These are phyloP conservation scores for Elaphomyces granulatus DNA, from an alignment of 495 filamentous ascomycete genomes.

Conservation along the genomic window DNA sequence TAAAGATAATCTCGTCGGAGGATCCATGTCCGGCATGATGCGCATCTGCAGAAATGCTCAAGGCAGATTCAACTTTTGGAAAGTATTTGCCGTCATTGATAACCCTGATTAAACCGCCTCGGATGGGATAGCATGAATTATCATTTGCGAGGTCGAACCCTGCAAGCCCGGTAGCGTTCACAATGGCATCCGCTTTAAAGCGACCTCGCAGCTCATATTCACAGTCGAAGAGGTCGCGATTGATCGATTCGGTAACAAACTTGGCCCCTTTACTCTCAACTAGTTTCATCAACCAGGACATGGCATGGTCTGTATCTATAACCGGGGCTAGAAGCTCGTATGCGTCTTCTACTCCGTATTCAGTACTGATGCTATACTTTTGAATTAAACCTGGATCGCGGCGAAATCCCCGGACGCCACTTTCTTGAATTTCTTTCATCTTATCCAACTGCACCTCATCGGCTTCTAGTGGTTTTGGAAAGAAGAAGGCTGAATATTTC, in stretches of 20 bases:
- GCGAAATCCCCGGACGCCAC: conserved; percentile 24
- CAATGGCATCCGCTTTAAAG: conserved; percentile 30
- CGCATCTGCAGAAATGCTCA: conserved; percentile 27
- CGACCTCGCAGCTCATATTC: conserved; percentile 22
- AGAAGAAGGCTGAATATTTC: conserved; percentile 27
- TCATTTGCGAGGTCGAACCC: conserved; percentile 23
- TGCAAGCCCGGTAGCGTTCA: conserved; percentile 34
- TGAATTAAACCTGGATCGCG: conserved; percentile 22
- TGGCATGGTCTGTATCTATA: conserved; percentile 37
- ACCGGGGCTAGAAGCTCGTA: conserved; percentile 33
- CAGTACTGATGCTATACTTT: conserved; percentile 21
- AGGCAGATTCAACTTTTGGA: conserved; percentile 29
- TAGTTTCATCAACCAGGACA: conserved; percentile 29
- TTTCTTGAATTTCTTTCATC: conserved; percentile 13
- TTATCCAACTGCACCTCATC: conserved; percentile 20
- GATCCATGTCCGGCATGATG: neutral
- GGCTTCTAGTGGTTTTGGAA: conserved; percentile 20
- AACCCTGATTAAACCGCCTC: conserved; percentile 34
- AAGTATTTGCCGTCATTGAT: conserved; percentile 36
- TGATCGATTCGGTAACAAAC: conserved; percentile 24
- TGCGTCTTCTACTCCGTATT: conserved; percentile 32
- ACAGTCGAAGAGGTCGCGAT: conserved; percentile 24
- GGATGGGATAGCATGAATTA: conserved; percentile 26
- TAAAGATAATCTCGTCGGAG: conserved; percentile 19
- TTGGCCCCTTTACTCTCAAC: conserved; percentile 32